These are phyloP conservation scores for Fonsecaea pedrosoi DNA, from an alignment of 2,329 filamentous ascomycete species.

Conservation along the genomic window DNA sequence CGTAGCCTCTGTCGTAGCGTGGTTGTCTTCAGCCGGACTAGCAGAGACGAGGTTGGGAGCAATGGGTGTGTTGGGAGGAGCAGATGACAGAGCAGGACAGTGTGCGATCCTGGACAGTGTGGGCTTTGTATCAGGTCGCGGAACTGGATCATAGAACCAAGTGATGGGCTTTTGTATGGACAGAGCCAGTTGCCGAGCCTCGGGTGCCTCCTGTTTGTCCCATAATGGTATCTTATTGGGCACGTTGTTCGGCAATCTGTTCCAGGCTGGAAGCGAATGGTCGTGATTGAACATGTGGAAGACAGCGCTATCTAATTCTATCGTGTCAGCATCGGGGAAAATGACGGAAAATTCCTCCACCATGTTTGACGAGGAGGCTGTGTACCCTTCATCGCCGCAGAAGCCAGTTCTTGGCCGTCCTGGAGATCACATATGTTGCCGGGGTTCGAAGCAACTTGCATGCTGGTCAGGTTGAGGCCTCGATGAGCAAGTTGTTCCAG, in stretches of 20 bases:
- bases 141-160: background rate
- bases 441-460: constrained; percentile 1
- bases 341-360: background rate
- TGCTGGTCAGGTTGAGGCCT: background rate
- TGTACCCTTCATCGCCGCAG: constrained; percentile 10
- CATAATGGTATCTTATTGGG: background rate
- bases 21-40: background rate
- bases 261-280: background rate
- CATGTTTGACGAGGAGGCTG: background rate
- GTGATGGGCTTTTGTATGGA: background rate
- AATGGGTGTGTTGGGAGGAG: background rate
- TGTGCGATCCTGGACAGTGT: background rate
- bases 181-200: background rate
- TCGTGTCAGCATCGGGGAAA: background rate
- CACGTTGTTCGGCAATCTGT: background rate
- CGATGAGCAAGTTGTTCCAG: background rate
- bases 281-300: constrained; percentile 1
- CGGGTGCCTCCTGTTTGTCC: background rate
- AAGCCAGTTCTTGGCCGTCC: background rate
- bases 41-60: background rate
- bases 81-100: background rate
- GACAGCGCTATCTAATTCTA: background rate
- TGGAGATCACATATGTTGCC: background rate
- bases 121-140: background rate
- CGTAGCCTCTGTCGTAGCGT: background rate